Evolutionary conservation across 1,284 basidiomycete genomes (phyloP), one percentile per base, ranked within the genome.

Genomic region (Moesziomyces parantarcticus): DNA sequence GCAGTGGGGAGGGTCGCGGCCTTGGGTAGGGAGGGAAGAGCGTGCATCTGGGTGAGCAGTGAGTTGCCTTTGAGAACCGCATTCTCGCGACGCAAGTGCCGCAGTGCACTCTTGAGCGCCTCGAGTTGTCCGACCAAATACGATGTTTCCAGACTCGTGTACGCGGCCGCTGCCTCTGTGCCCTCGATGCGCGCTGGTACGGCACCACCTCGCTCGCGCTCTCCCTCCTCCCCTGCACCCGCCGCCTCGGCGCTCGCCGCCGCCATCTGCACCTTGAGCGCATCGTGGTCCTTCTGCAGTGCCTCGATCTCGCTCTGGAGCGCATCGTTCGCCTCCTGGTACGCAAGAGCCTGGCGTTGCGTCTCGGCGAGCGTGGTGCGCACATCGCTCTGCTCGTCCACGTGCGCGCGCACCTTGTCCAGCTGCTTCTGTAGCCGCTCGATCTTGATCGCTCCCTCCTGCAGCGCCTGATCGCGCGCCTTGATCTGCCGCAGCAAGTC

Each of bases 371-470:
- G 87, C 76, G 95, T 91, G 29, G 84, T 86, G 84, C 97, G 93
- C 21, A 98, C 88, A 61, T 92, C 91, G 20, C 87, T 85, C 56
- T 97, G 92, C 22, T 89, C 86, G 65, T 98, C 95, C 1, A 90
- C 90, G 84, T 88, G 84, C 82, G 92, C 92, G 87, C 93, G 94
- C 63, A 90, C 90, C 1, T 89, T 88, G 81, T 98, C 95, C 86
- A 96, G 90, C 48, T 94, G 89, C 50, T 93, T 89, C 81, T 96
- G 93, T 88, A 99, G 92, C 9, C 96, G 88, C 84, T 97, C 93
- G 58, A 97, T 92, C 87, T 95, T 98, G 66, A 98, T 93, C 6
- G 87, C 86, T 7, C 90, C 87, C 82, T 99, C 97, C 84, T 98
- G 93, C 50, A 94, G 89, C 39, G 85, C 89, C 86, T 97, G 92